Base-by-base conservation (phyloP, 2,329 filamentous ascomycete genomes). In the Sporothrix euskadiensis region DNA sequence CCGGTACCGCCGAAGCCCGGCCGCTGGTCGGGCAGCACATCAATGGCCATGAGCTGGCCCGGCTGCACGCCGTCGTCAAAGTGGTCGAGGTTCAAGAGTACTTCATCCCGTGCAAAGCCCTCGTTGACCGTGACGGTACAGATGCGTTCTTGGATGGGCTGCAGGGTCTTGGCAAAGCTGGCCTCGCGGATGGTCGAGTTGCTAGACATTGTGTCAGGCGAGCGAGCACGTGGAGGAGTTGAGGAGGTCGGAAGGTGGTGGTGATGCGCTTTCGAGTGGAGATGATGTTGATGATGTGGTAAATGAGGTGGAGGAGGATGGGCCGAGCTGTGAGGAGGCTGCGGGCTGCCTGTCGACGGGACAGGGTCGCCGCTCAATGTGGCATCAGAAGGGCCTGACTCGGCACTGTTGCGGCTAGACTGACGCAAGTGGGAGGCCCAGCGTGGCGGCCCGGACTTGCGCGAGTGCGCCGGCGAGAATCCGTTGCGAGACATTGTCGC, bases 21-120 rank as follows among this genome's bases (percentile, higher is more conserved):
- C 78, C 73, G 75, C 76, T 84, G 85, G 49, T 82, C 79, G 2
- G 80, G 73, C 69, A 90, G 79, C 6, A 90, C 86, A 30, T 91
- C 85, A 72, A 97, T 90, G 77, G 93, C 91, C 82, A 96, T 89
- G 72, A 97, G 83, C 75, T 88, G 88, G 35, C 92, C 92, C 0
- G 89, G 84, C 73, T 87, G 87, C 75, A 93, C 85, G 63, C 88
- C 86, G 61, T 86, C 84, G 71, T 89, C 88, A 74, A 95, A 88
- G 19, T 90, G 86, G 73, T 92, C 90, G 73, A 91, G 85, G 79
- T 95, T 96, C 78, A 97, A 86, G 30, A 96, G 85, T 61, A 96
- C 90, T 77, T 95, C 93, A 78, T 97, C 92, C 73, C 87, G 88
- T 9, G 91, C 90, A 78, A 94, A 91, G 57, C 88, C 89, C 76